Percentiles rank a stretch among this genome's conserved stretches.
These are phyloP conservation scores for Ilex paraguariensis DNA, from an alignment of 305 asterid species.

Conservation along the genomic window DNA sequence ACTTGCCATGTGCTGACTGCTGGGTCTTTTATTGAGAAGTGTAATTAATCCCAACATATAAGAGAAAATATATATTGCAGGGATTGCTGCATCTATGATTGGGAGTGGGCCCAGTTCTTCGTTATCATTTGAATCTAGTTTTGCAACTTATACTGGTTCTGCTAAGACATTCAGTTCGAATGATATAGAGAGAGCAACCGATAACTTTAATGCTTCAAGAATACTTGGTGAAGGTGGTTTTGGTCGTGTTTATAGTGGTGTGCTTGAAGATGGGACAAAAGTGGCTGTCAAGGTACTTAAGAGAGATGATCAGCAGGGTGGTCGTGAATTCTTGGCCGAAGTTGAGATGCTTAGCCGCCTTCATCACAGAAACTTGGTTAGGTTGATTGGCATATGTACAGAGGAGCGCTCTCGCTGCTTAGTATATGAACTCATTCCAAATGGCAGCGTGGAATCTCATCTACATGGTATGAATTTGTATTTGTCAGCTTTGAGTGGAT, in stretches of 20 bases:
- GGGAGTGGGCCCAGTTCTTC: conserved; percentile 72
- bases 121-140: conserved; percentile 72
- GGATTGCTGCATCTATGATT: conserved; percentile 40
- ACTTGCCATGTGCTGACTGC: neutral
- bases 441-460: conserved; percentile 95
- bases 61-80: conserved; percentile 27
- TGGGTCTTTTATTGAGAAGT: neutral
- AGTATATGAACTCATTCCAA: conserved; percentile 80
- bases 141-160: conserved; percentile 77
- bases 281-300: conserved; percentile 88
- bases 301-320: conserved; percentile 87
- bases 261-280: conserved; percentile 68
- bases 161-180: conserved; percentile 60
- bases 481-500: neutral
- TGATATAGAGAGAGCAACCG: conserved; percentile 82
- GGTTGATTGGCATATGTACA: conserved; percentile 85
- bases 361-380: conserved; percentile 93
- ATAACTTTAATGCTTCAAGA: conserved; percentile 67
- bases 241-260: conserved; percentile 85
- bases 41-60: neutral
- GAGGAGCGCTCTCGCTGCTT: conserved; percentile 83
- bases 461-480: conserved; percentile 57
- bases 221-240: conserved; percentile 97
- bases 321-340: conserved; percentile 93
- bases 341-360: conserved; percentile 99